Evolutionary conservation across 371 early-diverging fungal species (phyloP).

Genomic region (Rhizopus sp.): DNA sequence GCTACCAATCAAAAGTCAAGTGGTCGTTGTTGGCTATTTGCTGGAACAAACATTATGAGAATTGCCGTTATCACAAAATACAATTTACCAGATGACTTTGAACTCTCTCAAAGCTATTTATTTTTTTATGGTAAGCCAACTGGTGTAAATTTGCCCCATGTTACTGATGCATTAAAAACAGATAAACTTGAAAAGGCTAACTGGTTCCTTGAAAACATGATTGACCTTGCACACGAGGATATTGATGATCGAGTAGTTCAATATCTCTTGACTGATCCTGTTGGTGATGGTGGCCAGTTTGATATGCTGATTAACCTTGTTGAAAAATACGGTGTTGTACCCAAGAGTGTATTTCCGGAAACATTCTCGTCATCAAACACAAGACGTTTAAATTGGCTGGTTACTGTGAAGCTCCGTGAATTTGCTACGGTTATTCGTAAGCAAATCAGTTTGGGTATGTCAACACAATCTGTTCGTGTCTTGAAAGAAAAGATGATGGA

Average conservation of each 20-base stretch:
- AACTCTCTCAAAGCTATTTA: slow-evolving; percentile 77
- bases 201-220: slow-evolving; percentile 81
- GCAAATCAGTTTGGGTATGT: slow-evolving; percentile 44
- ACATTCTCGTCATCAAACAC: slow-evolving; percentile 67
- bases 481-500: slow-evolving; percentile 66
- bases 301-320: slow-evolving; percentile 81
- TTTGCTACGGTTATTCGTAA: slow-evolving; percentile 65
- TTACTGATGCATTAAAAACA: slow-evolving; percentile 1
- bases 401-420: slow-evolving; percentile 73
- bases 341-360: slow-evolving; percentile 76
- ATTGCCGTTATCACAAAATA: slow-evolving; percentile 46
- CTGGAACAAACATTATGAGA: slow-evolving; percentile 58
- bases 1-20: slow-evolving; percentile 79
- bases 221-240: slow-evolving; percentile 64
- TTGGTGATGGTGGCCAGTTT: slow-evolving; percentile 73
- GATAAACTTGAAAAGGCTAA: slow-evolving; percentile 81
- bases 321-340: slow-evolving; percentile 78
- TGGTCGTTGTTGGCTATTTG: slow-evolving; percentile 90
- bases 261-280: slow-evolving; percentile 67
- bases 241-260: slow-evolving; percentile 75
- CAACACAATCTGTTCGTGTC: slow-evolving; percentile 35
- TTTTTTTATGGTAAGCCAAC: slow-evolving; percentile 74
- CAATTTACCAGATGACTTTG: slow-evolving; percentile 74
- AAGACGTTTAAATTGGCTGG: slow-evolving; percentile 59
- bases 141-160: neutral